phyloP scores from a whole-genome alignment of 345 rosid species.

The Hirschfeldia incana region DNA sequence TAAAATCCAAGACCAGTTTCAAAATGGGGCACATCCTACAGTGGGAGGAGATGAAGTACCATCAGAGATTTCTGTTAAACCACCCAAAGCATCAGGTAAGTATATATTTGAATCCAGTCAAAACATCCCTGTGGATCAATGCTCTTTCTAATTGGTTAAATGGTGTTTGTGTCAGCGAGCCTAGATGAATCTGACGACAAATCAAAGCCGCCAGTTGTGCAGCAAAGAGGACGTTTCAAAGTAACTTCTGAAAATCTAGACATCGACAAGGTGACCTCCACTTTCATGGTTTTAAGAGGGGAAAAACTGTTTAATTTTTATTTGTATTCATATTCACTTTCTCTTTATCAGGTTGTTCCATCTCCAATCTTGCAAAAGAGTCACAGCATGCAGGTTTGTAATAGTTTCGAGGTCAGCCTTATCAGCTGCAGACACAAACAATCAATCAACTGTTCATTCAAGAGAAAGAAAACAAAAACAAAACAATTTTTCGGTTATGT shows the following conservation, averaged over 20 bases:
- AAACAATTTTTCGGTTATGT: conserved; percentile 31
- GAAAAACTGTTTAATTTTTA: conserved; percentile 9
- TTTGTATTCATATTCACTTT: conserved; percentile 31
- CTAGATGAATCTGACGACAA: conserved; percentile 76
- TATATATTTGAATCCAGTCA: conserved; percentile 2
- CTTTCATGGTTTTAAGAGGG: not conserved
- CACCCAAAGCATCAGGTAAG: conserved; percentile 61
- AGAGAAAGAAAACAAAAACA: not conserved
- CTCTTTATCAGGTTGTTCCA: conserved; percentile 56
- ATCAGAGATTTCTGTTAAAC: conserved; percentile 59
- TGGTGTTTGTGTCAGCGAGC: conserved; percentile 47
- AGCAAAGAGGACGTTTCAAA: conserved; percentile 96
- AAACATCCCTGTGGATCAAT: conserved; percentile 2
- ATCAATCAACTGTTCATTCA: conserved; percentile 16
- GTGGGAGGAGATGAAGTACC: conserved; percentile 54
- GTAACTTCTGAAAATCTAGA: conserved; percentile 96
- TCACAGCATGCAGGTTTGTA: conserved; percentile 92
- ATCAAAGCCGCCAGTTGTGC: conserved; percentile 79
- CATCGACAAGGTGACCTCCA: conserved; percentile 68
- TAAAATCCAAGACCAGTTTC: conserved; percentile 49
- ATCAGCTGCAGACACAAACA: conserved; percentile 36
- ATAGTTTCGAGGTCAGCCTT: conserved; percentile 54
- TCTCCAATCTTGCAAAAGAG: conserved; percentile 78
- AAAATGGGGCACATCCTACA: conserved; percentile 43
- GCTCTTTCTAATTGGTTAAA: conserved; percentile 21